Conservation (phyloP, 768 basidiomycete genomes). For the Russula sp. region DNA sequence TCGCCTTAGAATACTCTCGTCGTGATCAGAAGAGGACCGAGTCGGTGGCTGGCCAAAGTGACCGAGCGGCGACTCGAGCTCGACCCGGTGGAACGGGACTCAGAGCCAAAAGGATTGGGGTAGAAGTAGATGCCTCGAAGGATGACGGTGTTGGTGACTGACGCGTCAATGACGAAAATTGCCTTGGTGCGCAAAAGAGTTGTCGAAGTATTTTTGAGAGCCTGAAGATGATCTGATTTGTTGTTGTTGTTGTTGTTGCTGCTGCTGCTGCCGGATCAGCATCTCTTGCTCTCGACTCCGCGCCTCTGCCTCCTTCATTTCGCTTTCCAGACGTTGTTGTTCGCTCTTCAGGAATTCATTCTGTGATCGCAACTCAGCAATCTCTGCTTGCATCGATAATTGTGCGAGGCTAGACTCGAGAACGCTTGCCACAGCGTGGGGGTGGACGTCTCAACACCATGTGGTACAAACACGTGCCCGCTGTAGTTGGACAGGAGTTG, state of each 20-base stretch:
- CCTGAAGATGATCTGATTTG: not conserved
- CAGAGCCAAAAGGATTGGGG: not conserved
- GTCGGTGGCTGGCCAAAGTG: not conserved
- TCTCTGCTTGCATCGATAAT: slow-evolving; percentile 43
- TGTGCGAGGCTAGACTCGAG: slow-evolving; percentile 51
- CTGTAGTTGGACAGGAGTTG: slow-evolving; percentile 61
- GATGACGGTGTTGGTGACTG: not conserved
- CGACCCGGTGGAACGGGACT: not conserved
- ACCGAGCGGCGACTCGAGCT: not conserved
- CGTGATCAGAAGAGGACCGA: slow-evolving; percentile 28
- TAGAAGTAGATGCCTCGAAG: not conserved
- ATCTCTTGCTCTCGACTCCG: slow-evolving; percentile 19
- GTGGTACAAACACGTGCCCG: slow-evolving; percentile 52
- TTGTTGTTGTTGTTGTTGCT: not conserved
- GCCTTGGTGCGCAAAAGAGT: not conserved
- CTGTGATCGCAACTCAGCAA: slow-evolving; percentile 32
- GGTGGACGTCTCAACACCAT: slow-evolving; percentile 30
- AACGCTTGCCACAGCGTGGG: slow-evolving; percentile 38
- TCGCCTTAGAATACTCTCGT: slow-evolving; percentile 33
- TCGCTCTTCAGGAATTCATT: slow-evolving; percentile 28
- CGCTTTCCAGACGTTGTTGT: slow-evolving; percentile 27
- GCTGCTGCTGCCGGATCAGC: not conserved
- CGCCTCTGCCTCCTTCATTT: slow-evolving; percentile 23
- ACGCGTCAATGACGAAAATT: not conserved
- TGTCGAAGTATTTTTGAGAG: not conserved